These are phyloP conservation scores for Lagenidium giganteum DNA, from an alignment of 352 stramenopile species.

Conservation along the genomic window DNA sequence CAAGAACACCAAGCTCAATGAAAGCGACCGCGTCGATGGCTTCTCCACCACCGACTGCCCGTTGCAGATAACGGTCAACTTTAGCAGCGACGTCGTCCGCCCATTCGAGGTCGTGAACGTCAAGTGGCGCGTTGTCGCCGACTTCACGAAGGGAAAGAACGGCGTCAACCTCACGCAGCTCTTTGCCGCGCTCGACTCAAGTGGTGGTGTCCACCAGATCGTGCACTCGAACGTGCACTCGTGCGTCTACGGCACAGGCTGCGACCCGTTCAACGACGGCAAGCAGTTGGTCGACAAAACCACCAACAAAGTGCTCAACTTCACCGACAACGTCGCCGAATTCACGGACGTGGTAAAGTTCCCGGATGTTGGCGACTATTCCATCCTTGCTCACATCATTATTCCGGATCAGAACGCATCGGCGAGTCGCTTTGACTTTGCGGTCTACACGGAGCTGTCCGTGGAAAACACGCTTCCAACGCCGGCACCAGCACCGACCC, in stretches of 20 bases:
- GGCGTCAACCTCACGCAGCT: slow-evolving; percentile 45
- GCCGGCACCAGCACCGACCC: slow-evolving; percentile 11
- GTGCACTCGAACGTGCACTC: slow-evolving; percentile 66
- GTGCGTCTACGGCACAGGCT: slow-evolving; percentile 39
- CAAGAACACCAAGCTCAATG: slow-evolving; percentile 33
- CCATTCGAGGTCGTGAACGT: slow-evolving; percentile 37
- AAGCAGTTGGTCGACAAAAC: slow-evolving; percentile 48
- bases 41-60: slow-evolving; percentile 31
- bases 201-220: slow-evolving; percentile 39
- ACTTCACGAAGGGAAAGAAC: slow-evolving; percentile 30
- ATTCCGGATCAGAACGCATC: slow-evolving; percentile 42
- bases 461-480: slow-evolving; percentile 22
- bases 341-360: slow-evolving; percentile 36
- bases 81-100: slow-evolving; percentile 21
- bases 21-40: slow-evolving; percentile 30
- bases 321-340: slow-evolving; percentile 38
- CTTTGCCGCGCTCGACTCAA: slow-evolving; percentile 27
- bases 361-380: slow-evolving; percentile 25
- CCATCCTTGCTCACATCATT: slow-evolving; percentile 56
- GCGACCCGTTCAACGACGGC: slow-evolving; percentile 50
- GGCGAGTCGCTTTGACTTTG: slow-evolving; percentile 38
- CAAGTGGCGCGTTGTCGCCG: slow-evolving; percentile 38
- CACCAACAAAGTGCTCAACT: slow-evolving; percentile 43
- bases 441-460: slow-evolving; percentile 34
- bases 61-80: slow-evolving; percentile 30